Base-by-base conservation (phyloP, 352 stramenopile species). In the Globisporangium nagaii region DNA sequence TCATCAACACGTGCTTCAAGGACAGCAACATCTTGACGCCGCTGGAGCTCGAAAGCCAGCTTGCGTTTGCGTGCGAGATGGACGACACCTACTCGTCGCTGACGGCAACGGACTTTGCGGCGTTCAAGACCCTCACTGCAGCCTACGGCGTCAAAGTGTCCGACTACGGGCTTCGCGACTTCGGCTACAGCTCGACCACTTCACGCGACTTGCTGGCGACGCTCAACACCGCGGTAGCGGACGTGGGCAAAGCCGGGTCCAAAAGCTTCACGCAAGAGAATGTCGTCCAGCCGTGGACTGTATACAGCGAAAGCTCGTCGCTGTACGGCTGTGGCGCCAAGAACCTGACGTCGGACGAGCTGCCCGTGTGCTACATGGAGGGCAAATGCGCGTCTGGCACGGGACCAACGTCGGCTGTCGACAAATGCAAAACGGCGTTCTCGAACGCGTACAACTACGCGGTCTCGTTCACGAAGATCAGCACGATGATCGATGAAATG, bases 1-100 rank as follows among this genome's bases (percentile, higher is more conserved):
- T 89, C 55, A 62, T 82, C 24, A 87, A 85, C 46, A 64, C 80
- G 9, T 93, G 83, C 61, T 88, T 93, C 52, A 70, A 82, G n/a
- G 78, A 83, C 55, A 82, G 49, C 31, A 76, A 66, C 56, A 71
- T 88, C 17, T 63, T 91, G 6, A 50, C 61, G n/a, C 75, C 83
- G 2, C 60, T 93, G 1, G 59, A 71, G 1, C 64, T 93, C 8
- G 69, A 89, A 6, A 25, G 57, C 2, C 58, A 69, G 11, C 45
- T 91, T 22, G 60, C 53, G 0, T 89, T 88, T 56, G 85, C 80
- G 27, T 93, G 83, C 51, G 68, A 68, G 10, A 46, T 90, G 8
- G 74, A 85, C 42, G 83, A 93, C 12, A 68, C 74, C 31, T 88
- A 86, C 57, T 58, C 59, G 0, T 48, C 67, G 2, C 51, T 88